Base-by-base conservation (phyloP, 1,284 basidiomycete genomes). In the Filobasidium uniguttulatum region DNA sequence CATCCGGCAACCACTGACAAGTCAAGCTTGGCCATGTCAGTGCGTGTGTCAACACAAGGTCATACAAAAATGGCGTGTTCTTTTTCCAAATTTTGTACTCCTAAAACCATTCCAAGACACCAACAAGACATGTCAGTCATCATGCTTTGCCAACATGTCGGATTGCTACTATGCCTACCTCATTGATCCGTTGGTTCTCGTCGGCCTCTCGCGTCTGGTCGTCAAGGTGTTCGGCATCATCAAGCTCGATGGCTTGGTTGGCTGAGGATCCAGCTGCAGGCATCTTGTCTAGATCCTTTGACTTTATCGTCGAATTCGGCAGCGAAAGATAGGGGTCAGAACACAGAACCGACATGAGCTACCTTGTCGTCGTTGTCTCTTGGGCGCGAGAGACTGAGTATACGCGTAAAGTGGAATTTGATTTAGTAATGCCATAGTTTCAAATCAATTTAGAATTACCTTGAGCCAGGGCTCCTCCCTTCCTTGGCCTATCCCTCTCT, bases 1-100 rank as follows among this genome's bases (percentile, higher is more conserved):
- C 83, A 74, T 99, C 93, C 0, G 94, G 94, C 66, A 99, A 87
- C 94, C 94, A 99, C 72, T 98, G 94, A 67, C 87, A 91, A 2
- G 94, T 99, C 61, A 99, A 69, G 61, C 83, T 89, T 15, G 94
- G 94, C 94, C 94, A 99, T 67, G 96, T 90, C 48, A 98, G 76
- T 23, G 94, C 93, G 65, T 97, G 91, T 0, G 93, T 97, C 61
- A 99, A 85, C 57, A 98, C 87, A 19, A 93, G 77, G 70, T 98
- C 93, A 71, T 99, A 98, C 23, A 97, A 78, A 71, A 94, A 96
- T 19, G 88, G 89, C 43, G 89, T 85, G 71, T 94, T 93, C 74
- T 93, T 94, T 78, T 94, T 96, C 66, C 71, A 68, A 35, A 72
- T 69, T 64, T 75, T 75, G 67, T 74, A 75, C 59, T 74, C 73